Evolutionary conservation across 75 land plant species (phyloP).

Genomic region (Cryptomeria japonica): DNA sequence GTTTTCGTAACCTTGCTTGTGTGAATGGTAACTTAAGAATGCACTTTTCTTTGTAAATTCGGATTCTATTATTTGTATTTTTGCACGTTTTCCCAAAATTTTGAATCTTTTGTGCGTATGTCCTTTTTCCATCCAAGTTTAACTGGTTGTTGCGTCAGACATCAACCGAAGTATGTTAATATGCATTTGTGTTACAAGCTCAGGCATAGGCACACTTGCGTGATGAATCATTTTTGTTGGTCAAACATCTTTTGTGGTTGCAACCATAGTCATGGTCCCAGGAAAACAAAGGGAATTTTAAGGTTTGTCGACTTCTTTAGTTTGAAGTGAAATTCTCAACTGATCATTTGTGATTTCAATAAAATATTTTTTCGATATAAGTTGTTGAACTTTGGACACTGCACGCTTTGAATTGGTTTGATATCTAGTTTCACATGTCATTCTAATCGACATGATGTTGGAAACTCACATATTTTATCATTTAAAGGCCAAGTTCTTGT

Average conservation of each 20-base stretch:
- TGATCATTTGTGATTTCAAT: not conserved
- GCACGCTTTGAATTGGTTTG: too few species aligned
- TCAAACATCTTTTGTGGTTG: not conserved
- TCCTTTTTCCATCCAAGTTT: not conserved
- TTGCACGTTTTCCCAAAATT: not conserved
- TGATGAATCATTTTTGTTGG: not conserved
- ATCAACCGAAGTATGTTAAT: too few species aligned
- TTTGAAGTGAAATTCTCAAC: not conserved
- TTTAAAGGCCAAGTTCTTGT: too few species aligned
- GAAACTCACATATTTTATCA: too few species aligned
- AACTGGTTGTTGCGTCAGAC: not conserved
- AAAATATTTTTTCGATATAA: not conserved
- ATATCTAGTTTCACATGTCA: too few species aligned
- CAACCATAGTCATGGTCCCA: not conserved
- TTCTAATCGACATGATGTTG: too few species aligned
- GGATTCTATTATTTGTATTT: too few species aligned
- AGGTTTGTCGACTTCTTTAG: not conserved
- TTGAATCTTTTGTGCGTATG: not conserved
- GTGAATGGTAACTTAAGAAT: too few species aligned
- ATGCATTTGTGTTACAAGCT: not conserved
- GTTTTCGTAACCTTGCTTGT: too few species aligned
- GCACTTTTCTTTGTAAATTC: not conserved
- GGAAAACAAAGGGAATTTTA: not conserved
- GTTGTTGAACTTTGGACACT: too few species aligned
- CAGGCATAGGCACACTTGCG: not conserved